Conservation (phyloP, 2,329 filamentous ascomycete species). For the Pseudogymnoascus sp. region DNA sequence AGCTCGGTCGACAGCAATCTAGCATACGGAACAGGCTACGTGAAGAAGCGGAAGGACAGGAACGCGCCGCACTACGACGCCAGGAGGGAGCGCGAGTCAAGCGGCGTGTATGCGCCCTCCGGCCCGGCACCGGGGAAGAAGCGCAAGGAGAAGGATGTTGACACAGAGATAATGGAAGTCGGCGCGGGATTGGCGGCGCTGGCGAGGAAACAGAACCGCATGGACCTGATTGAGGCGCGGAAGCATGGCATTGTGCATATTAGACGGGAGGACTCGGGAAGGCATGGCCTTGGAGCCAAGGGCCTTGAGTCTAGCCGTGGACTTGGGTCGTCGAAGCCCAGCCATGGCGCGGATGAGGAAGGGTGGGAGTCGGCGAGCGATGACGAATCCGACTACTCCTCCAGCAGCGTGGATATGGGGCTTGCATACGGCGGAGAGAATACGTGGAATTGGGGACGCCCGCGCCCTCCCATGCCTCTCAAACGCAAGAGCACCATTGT, state of each 20-base stretch:
- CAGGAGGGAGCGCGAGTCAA: not conserved
- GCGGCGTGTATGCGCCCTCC: not conserved
- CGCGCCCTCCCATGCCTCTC: slow-evolving; percentile 31
- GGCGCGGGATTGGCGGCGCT: slow-evolving; percentile 40
- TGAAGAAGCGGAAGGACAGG: not conserved
- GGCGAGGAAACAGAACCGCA: slow-evolving; percentile 33
- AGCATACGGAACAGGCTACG: slow-evolving; percentile 55
- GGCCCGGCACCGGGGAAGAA: slow-evolving; percentile 10
- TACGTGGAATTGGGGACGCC: slow-evolving; percentile 31
- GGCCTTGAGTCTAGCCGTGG: slow-evolving; percentile 20
- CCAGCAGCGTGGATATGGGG: slow-evolving; percentile 45
- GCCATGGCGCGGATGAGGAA: slow-evolving; percentile 39
- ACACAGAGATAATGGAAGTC: slow-evolving; percentile 41
- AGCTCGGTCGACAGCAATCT: slow-evolving; percentile 62
- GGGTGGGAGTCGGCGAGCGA: slow-evolving; percentile 54
- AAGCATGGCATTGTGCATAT: slow-evolving; percentile 11
- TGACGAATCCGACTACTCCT: slow-evolving; percentile 42
- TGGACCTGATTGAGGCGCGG: slow-evolving; percentile 30
- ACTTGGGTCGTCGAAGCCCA: slow-evolving; percentile 24
- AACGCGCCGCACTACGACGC: not conserved
- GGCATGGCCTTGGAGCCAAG: not conserved
- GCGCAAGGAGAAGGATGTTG: slow-evolving; percentile 25
- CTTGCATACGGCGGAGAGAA: slow-evolving; percentile 54
- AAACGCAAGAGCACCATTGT: slow-evolving; percentile 44
- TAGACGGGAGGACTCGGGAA: not conserved